Base-by-base conservation (phyloP, 1,284 basidiomycete species). In the Gomphus bonarii region DNA sequence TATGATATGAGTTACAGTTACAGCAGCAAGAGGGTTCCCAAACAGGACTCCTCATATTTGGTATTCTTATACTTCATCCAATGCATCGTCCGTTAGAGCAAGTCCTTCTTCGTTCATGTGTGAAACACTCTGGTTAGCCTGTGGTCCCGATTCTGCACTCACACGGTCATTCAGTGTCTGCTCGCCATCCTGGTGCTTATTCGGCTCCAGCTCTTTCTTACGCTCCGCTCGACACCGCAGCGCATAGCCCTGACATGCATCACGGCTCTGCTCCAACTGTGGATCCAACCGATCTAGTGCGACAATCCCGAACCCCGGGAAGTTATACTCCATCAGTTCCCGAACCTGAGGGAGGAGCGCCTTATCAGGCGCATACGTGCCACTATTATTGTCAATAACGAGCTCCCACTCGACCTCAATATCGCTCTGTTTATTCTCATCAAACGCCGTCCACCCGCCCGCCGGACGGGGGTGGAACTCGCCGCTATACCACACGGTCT, bases 391-490 rank as follows among this genome's bases (percentile, higher is more conserved):
- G 66, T 88, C 85, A 63, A 88, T 77, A 54, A 87, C 82, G 44
- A 88, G 66, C 67, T 88, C 84, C 86, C 86, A 88, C 40, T 73
- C 64, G 43, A 81, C 77, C 5, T 73, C 68, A 3, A 73, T 72
- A 63, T 87, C 86, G 33, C 38, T 20, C 31, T 40, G 46, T 1
- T 67, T 64, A 1, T 65, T 74, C 35, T 68, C 69, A 61, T 86
- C 84, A 70, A 88, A 86, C 54, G 66, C 68, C 50, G 71, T 74
- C 85, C 86, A 88, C 0, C 84, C 85, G 31, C 82, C 79, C 46
- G 69, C 70, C 1, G 85, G 85, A 8, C 85, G 75, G n/a, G 81
- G 82, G 66, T 88, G 85, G 66, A 88, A 88, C 70, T 88, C 86
- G 36, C 85, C 86, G 53, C 78, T 78, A 65, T 87, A 88, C 50